These are phyloP conservation scores for Zygotorulaspora sp. DNA, from an alignment of 805 yeast species.

Conservation along the genomic window DNA sequence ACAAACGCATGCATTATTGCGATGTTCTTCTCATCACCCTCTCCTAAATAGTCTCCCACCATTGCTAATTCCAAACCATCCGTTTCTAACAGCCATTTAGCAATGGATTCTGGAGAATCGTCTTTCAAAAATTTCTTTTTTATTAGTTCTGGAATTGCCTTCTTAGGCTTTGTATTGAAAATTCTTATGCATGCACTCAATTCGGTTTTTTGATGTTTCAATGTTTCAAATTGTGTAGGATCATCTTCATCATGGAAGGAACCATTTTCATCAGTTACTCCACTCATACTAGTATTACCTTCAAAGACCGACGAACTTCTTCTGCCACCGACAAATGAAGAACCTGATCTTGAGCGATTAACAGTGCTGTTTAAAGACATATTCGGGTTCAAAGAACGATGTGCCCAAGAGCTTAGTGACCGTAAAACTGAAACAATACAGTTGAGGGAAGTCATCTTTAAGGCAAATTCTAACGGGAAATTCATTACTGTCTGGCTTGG, in stretches of 20 bases:
- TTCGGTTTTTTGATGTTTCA: constrained; percentile 78
- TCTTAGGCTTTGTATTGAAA: constrained; percentile 82
- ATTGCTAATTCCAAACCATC: constrained; percentile 77
- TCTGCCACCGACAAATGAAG: constrained; percentile 17
- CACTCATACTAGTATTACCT: constrained; percentile 11
- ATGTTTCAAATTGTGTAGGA: constrained; percentile 78
- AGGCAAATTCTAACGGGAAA: constrained; percentile 76
- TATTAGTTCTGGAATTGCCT: constrained; percentile 63
- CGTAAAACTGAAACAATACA: constrained; percentile 78
- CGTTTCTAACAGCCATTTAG: constrained; percentile 64
- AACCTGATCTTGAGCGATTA: constrained; percentile 13
- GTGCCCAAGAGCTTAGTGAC: constrained; percentile 84
- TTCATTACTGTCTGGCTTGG: constrained; percentile 18
- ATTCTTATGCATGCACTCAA: constrained; percentile 70
- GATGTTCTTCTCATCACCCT: constrained; percentile 71
- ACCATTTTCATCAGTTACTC: constrained; percentile 18
- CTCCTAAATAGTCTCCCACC: constrained; percentile 91
- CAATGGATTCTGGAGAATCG: constrained; percentile 63
- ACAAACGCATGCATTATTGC: constrained; percentile 91
- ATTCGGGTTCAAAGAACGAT: constrained; percentile 43
- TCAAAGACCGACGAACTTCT: constrained; percentile 10
- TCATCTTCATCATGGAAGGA: constrained; percentile 49
- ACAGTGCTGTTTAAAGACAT: constrained; percentile 7
- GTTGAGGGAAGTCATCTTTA: constrained; percentile 75
- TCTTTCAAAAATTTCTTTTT: constrained; percentile 58